A percentile compares a stretch with the other conserved stretches of the same genome.
phyloP scores from a whole-genome alignment of 495 filamentous ascomycete species.

The Durotheca rogersii region DNA sequence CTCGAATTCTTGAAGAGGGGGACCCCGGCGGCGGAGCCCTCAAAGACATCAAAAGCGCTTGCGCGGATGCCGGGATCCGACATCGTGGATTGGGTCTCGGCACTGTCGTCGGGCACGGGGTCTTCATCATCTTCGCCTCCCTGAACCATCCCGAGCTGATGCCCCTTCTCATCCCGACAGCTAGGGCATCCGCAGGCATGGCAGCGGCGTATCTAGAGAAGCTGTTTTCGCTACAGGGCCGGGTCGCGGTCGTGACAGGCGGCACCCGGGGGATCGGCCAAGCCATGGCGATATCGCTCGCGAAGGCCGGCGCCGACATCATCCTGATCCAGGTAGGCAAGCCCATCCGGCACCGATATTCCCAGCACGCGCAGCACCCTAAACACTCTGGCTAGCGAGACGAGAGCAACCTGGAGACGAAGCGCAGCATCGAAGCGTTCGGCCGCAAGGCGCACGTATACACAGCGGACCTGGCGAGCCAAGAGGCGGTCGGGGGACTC shows the following conservation, averaged over 20 bases:
- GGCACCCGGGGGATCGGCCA: slow-evolving; percentile 67
- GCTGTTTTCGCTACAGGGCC: slow-evolving; percentile 69
- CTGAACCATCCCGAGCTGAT: no score
- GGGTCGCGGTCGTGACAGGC: slow-evolving; percentile 70
- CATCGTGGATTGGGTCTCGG: no score
- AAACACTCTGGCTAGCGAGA: no score
- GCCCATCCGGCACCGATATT: no score
- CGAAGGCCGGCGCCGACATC: slow-evolving; percentile 11
- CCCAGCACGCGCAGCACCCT: no score
- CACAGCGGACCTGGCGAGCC: slow-evolving; percentile 10
- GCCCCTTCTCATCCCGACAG: no score
- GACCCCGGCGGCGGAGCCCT: no score
- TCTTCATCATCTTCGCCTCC: no score
- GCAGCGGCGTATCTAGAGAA: slow-evolving; percentile 50
- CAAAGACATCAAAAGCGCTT: no score
- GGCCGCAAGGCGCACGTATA: slow-evolving; percentile 14
- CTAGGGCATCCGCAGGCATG: slow-evolving; percentile 13
- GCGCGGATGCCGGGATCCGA: no score
- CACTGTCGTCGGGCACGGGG: no score
- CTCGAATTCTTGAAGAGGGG: no score
- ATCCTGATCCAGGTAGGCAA: slow-evolving; percentile 20
- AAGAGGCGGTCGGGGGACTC: slow-evolving; percentile 26
- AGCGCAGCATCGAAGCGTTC: slow-evolving; percentile 15
- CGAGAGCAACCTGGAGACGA: slow-evolving; percentile 11
- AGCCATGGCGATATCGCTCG: slow-evolving; percentile 59